Conservation (phyloP, 2,329 filamentous ascomycete genomes). For the Fusarium proliferatum region DNA sequence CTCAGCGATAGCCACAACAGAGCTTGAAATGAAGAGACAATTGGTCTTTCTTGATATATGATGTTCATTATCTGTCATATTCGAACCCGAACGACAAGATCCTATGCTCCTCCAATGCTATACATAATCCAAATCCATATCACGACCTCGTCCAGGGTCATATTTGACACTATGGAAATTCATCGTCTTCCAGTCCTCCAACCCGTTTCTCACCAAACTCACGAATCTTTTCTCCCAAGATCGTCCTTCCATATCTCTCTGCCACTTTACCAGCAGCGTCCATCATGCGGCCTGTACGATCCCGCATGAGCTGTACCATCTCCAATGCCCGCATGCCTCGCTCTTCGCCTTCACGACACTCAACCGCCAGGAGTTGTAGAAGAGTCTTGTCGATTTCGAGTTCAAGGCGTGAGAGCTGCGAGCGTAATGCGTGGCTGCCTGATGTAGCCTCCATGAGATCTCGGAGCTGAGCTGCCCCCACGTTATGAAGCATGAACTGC, state of each 20-base stretch:
- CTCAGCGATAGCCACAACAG: no score
- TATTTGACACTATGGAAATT: conserved; percentile 44
- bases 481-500: conserved; percentile 77
- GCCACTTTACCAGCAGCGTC: conserved; percentile 93
- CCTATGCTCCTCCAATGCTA: conserved; percentile 1
- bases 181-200: conserved; percentile 69
- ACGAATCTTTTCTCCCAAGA: conserved; percentile 90
- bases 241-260: conserved; percentile 80
- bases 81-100: background rate
- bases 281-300: conserved; percentile 87
- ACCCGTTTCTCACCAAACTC: conserved; percentile 80
- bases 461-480: conserved; percentile 78
- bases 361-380: conserved; percentile 86
- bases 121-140: background rate
- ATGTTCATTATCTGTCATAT: conserved; percentile 1
- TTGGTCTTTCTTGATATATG: background rate
- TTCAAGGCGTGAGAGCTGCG: conserved; percentile 76
- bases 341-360: conserved; percentile 94
- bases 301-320: conserved; percentile 85
- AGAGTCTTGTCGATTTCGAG: conserved; percentile 90
- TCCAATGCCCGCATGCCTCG: conserved; percentile 95
- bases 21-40: background rate
- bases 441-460: conserved; percentile 79
- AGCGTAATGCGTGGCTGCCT: conserved; percentile 67
- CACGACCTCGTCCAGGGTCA: background rate